phyloP scores from a whole-genome alignment of 2,329 filamentous ascomycete species.

The Hypoxylon sp. region DNA sequence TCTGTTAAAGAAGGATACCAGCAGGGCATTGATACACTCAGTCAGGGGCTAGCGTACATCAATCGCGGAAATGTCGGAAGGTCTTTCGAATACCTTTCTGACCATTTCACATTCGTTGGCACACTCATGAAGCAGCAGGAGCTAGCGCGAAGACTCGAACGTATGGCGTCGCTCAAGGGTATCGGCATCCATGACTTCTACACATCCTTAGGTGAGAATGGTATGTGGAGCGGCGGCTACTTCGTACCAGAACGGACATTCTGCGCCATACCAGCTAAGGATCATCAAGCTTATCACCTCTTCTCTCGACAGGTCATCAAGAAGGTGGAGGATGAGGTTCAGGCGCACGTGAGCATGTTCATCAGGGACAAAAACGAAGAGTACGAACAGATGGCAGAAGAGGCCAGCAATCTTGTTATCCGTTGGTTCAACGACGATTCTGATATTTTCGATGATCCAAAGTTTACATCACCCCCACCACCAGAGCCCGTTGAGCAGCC shows the following conservation, averaged over 20 bases:
- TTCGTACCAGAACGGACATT: conserved; percentile 80
- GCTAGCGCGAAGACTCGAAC: conserved; percentile 74
- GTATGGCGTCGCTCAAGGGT: conserved; percentile 70
- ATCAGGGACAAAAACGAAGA: conserved; percentile 70
- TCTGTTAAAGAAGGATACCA: conserved; percentile 63
- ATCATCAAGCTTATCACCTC: conserved; percentile 56
- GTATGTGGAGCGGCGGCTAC: conserved; percentile 70
- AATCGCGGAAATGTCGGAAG: conserved; percentile 71
- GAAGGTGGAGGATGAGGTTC: conserved; percentile 75
- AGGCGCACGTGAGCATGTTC: conserved; percentile 78
- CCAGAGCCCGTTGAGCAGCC: conserved; percentile 54
- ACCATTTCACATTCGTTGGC: conserved; percentile 88
- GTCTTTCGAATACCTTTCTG: conserved; percentile 82
- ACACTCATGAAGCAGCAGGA: conserved; percentile 81
- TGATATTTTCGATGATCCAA: conserved; percentile 60
- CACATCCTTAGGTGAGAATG: conserved; percentile 79
- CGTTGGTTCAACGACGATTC: conserved; percentile 67
- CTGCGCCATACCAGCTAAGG: conserved; percentile 74
- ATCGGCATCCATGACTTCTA: conserved; percentile 82
- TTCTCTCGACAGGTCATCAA: conserved; percentile 72
- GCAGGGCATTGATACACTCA: conserved; percentile 62
- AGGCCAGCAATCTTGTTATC: conserved; percentile 68
- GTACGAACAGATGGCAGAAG: conserved; percentile 73
- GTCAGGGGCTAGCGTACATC: conserved; percentile 68
- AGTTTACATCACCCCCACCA: conserved; percentile 59